Evolutionary conservation across 139 green algal genomes (phyloP).

Genomic region (Parachlorella kessleri): DNA sequence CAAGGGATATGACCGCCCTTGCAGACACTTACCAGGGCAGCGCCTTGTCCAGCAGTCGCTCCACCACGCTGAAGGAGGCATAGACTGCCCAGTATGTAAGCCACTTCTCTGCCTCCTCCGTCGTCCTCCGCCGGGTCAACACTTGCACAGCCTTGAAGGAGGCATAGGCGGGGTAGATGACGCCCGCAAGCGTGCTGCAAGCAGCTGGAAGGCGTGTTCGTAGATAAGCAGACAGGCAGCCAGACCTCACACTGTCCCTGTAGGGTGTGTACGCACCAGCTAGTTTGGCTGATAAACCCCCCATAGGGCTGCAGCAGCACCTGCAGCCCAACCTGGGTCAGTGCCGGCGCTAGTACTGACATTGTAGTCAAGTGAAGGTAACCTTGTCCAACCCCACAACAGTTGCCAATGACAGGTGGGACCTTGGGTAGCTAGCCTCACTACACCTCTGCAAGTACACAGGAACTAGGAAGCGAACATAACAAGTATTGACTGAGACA

Average conservation of each 20-base stretch:
- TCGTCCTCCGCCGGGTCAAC: slow-evolving; percentile 1
- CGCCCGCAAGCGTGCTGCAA: slow-evolving; percentile 25
- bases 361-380: too few species aligned
- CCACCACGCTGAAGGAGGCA: slow-evolving; percentile 14
- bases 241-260: too few species aligned
- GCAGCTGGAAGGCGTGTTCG: too few species aligned
- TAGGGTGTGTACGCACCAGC: too few species aligned
- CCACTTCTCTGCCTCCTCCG: slow-evolving; percentile 1
- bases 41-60: slow-evolving; percentile 20
- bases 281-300: slow-evolving; percentile 14
- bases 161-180: slow-evolving; percentile 41
- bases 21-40: slow-evolving; percentile 22
- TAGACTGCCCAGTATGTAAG: slow-evolving; percentile 30
- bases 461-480: too few species aligned
- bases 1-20: background rate
- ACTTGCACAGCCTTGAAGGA: slow-evolving; percentile 35
- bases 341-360: background rate
- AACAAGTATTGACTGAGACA: too few species aligned
- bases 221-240: too few species aligned
- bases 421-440: too few species aligned
- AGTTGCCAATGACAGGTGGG: too few species aligned
- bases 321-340: slow-evolving; percentile 24
- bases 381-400: too few species aligned
- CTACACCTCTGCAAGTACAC: too few species aligned
- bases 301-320: slow-evolving; percentile 42